Evolutionary conservation across 805 yeast genomes (phyloP).

Genomic region (Candida bentonensis): DNA sequence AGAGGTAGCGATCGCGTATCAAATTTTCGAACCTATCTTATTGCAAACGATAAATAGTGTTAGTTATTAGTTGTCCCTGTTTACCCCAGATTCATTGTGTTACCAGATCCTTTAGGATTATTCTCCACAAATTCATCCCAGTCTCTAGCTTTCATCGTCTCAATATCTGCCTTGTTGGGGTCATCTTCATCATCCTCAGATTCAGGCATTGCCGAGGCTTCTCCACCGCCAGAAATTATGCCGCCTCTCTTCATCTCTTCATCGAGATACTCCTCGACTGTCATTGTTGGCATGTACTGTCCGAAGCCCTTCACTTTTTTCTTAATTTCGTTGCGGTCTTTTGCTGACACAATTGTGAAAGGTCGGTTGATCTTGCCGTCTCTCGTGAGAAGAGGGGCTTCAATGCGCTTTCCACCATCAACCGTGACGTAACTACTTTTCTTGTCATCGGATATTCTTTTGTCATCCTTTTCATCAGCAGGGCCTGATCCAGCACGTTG

Average conservation of each 20-base stretch:
- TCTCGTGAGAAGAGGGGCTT: conserved; percentile 40
- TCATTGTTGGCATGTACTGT: conserved; percentile 83
- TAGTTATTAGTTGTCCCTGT: too few relatives aligned
- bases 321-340: conserved; percentile 34
- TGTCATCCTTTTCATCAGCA: not conserved
- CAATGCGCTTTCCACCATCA: not conserved
- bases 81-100: conserved; percentile 56
- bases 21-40: too few relatives aligned
- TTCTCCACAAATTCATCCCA: conserved; percentile 94
- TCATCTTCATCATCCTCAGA: conserved; percentile 50
- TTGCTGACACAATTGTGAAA: conserved; percentile 49
- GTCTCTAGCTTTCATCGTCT: conserved; percentile 61
- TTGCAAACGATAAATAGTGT: too few relatives aligned
- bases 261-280: conserved; percentile 82
- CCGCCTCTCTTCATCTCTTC: conserved; percentile 79
- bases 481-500: not conserved
- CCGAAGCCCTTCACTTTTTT: conserved; percentile 79
- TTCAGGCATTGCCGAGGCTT: conserved; percentile 16
- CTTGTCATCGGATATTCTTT: not conserved
- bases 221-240: conserved; percentile 30
- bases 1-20: too few relatives aligned
- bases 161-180: conserved; percentile 40
- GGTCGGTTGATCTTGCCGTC: conserved; percentile 75
- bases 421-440: not conserved
- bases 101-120: conserved; percentile 81